Evolutionary conservation across 2,329 filamentous ascomycete genomes (phyloP).

Genomic region (Simplicillium sp.): DNA sequence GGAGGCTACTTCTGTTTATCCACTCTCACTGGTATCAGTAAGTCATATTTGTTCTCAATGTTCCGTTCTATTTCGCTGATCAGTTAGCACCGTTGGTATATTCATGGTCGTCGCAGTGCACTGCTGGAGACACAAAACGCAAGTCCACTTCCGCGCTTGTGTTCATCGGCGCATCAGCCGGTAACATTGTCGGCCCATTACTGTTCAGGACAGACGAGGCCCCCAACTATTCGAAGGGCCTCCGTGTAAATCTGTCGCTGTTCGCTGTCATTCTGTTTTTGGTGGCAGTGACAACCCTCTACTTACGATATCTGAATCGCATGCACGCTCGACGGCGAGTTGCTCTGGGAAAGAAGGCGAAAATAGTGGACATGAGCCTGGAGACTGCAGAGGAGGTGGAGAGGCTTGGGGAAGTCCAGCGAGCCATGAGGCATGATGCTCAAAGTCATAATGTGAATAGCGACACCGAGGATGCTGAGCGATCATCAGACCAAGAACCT

Average conservation of each 20-base stretch:
- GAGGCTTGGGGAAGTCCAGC: slow-evolving; percentile 21
- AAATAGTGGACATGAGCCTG: slow-evolving; percentile 51
- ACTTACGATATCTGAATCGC: slow-evolving; percentile 43
- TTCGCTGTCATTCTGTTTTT: slow-evolving; percentile 51
- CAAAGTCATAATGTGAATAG: no score
- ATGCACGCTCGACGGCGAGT: slow-evolving; percentile 44
- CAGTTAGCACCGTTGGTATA: slow-evolving; percentile 44
- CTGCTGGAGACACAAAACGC: slow-evolving; percentile 60
- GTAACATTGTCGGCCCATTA: slow-evolving; percentile 58
- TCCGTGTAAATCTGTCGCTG: slow-evolving; percentile 50
- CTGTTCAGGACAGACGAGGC: slow-evolving; percentile 47
- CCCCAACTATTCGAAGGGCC: slow-evolving; percentile 34
- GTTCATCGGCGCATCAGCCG: slow-evolving; percentile 55
- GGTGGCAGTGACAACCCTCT: slow-evolving; percentile 29
- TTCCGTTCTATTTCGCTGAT: slow-evolving; percentile 31
- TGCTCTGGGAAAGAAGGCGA: slow-evolving; percentile 48
- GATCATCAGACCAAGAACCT: background rate
- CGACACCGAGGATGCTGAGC: no score
- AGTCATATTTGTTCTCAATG: slow-evolving; percentile 29
- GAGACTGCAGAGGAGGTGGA: slow-evolving; percentile 33
- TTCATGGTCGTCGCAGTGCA: slow-evolving; percentile 53
- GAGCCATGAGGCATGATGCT: slow-evolving; percentile 7
- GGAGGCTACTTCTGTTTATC: slow-evolving; percentile 50
- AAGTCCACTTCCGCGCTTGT: slow-evolving; percentile 56
- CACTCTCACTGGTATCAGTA: slow-evolving; percentile 38